Conservation (phyloP, 2,329 filamentous ascomycete genomes). For the Pleochaeta shiraiana region DNA sequence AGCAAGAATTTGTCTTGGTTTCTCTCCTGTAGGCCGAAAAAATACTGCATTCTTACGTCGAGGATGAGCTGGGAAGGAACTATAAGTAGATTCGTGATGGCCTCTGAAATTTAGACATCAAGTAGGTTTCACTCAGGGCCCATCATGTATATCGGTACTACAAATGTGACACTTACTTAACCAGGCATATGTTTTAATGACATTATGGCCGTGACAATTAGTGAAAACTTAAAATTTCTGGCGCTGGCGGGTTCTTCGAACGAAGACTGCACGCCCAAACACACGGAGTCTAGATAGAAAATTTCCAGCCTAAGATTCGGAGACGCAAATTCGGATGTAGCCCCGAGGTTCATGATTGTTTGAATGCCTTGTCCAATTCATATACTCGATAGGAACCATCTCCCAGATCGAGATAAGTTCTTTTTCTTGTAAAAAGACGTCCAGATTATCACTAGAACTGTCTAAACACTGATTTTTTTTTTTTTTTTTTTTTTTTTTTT, state of each 20-base stretch:
- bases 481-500: no score
- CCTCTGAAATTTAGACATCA: not conserved
- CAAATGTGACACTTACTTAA: not conserved
- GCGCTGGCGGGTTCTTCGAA: not conserved
- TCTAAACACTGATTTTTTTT: no score
- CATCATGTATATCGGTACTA: not conserved
- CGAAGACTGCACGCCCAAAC: not conserved
- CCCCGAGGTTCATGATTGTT: not conserved
- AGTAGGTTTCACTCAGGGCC: not conserved
- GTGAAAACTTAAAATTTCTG: not conserved
- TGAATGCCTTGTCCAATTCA: no score
- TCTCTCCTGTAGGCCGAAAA: no score
- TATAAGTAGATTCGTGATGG: not conserved
- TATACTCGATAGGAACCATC: no score
- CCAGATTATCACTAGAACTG: no score
- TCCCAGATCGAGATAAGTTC: no score
- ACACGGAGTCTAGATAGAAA: not conserved
- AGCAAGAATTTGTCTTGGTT: no score
- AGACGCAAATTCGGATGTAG: not conserved
- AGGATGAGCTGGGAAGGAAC: not conserved
- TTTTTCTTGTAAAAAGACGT: no score
- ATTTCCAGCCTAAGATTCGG: not conserved
- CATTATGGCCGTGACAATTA: not conserved
- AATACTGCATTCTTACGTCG: not conserved
- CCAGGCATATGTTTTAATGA: not conserved